Evolutionary conservation across 768 basidiomycete species (phyloP).

Genomic region (Asterophora lycoperdoides): DNA sequence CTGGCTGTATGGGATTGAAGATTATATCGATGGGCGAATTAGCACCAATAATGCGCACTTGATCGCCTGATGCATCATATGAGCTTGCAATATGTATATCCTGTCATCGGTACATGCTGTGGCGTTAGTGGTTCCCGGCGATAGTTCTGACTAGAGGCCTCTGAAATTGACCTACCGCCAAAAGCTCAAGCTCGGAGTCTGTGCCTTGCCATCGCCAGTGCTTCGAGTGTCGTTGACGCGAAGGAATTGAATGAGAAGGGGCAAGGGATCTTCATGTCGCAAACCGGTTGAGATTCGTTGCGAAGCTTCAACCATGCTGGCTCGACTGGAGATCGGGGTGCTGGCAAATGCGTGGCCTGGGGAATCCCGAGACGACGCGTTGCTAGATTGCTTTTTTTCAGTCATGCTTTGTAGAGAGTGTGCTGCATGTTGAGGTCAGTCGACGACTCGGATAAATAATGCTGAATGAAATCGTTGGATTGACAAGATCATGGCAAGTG

Average conservation of each 20-base stretch:
- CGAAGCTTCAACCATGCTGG: not conserved
- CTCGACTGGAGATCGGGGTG: not conserved
- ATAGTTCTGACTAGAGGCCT: not conserved
- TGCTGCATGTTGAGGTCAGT: too few species aligned
- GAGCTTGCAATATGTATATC: not conserved
- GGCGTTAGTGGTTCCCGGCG: slow-evolving; percentile 7
- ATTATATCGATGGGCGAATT: slow-evolving; percentile 8
- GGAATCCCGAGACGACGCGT: not conserved
- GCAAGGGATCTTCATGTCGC: not conserved
- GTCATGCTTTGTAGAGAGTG: too few species aligned
- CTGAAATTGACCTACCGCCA: not conserved
- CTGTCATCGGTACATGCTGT: slow-evolving; percentile 2
- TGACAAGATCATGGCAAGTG: too few species aligned
- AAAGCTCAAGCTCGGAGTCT: slow-evolving; percentile 2
- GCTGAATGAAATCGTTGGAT: too few species aligned
- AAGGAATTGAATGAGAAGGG: not conserved
- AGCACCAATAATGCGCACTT: not conserved
- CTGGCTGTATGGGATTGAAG: slow-evolving; percentile 4
- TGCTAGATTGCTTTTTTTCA: too few species aligned
- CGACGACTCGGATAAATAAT: too few species aligned
- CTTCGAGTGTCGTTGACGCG: not conserved
- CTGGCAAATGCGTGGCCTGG: too few species aligned
- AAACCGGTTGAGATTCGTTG: not conserved
- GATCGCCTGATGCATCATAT: slow-evolving; percentile 12
- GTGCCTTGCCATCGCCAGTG: not conserved